phyloP scores from a whole-genome alignment of 1,284 basidiomycete genomes.

The Tremellales sp. region DNA sequence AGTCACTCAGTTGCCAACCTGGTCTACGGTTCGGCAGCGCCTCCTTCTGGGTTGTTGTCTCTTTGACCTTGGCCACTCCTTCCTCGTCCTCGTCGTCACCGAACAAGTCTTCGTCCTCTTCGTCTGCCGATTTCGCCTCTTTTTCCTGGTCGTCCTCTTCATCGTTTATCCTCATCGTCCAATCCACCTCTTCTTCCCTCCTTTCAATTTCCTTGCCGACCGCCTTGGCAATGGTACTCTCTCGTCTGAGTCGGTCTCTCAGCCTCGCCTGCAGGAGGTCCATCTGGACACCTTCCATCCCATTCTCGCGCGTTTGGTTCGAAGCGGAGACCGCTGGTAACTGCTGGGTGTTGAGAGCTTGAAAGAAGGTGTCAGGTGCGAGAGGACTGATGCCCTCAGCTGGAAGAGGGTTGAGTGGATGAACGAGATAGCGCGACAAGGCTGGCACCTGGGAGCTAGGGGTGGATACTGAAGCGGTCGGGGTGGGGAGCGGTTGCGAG shows the following conservation, averaged over 20 bases:
- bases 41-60: not conserved
- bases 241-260: slow-evolving; percentile 16
- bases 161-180: slow-evolving; percentile 28
- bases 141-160: slow-evolving; percentile 20
- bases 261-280: slow-evolving; percentile 13
- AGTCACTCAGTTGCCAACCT: slow-evolving; percentile 35
- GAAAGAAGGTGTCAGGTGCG: slow-evolving; percentile 34
- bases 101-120: slow-evolving; percentile 24
- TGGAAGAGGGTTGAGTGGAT: slow-evolving; percentile 37
- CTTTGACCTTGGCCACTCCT: not conserved
- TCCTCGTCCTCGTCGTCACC: slow-evolving; percentile 22
- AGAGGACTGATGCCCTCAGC: slow-evolving; percentile 14
- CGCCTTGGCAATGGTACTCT: slow-evolving; percentile 17
- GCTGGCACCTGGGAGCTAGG: slow-evolving; percentile 5
- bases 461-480: not conserved
- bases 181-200: slow-evolving; percentile 28
- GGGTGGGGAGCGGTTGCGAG: slow-evolving; percentile 14
- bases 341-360: slow-evolving; percentile 30
- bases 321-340: slow-evolving; percentile 14
- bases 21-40: slow-evolving; percentile 21
- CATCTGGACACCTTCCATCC: slow-evolving; percentile 19
- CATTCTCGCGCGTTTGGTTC: not conserved
- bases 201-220: slow-evolving; percentile 25
- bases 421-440: slow-evolving; percentile 28
- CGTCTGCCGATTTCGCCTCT: slow-evolving; percentile 19